Evolutionary conservation across 2,329 filamentous ascomycete species (phyloP).

Genomic region (Pseudocercospora ulei): DNA sequence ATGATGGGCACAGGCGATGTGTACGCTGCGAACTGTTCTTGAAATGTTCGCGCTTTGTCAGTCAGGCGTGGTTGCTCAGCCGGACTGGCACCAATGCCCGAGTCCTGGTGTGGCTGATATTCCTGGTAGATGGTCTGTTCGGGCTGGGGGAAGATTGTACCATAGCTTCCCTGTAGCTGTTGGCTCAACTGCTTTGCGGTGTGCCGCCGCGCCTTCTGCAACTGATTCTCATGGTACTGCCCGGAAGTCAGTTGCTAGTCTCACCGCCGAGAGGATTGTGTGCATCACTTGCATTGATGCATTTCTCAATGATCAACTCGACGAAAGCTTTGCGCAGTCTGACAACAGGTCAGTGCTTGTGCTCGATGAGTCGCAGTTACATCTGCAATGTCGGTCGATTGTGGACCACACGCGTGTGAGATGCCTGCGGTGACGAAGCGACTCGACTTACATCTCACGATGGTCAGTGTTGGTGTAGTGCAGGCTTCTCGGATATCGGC

Average conservation of each 20-base stretch:
- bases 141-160: background rate
- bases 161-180: slow-evolving; percentile 8
- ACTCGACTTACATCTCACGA: slow-evolving; percentile 14
- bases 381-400: background rate
- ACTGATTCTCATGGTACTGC: slow-evolving; percentile 18
- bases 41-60: slow-evolving; percentile 11
- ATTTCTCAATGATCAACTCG: slow-evolving; percentile 19
- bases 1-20: slow-evolving; percentile 12
- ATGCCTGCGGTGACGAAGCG: background rate
- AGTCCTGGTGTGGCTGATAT: slow-evolving; percentile 3
- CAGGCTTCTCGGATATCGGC: slow-evolving; percentile 13
- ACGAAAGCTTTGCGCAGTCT: slow-evolving; percentile 16
- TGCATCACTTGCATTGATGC: slow-evolving; percentile 7
- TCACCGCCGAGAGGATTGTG: no score
- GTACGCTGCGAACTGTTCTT: slow-evolving; percentile 15
- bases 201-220: slow-evolving; percentile 16
- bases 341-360: slow-evolving; percentile 9
- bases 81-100: slow-evolving; percentile 3
- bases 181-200: slow-evolving; percentile 11
- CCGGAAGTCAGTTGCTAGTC: background rate
- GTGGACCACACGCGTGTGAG: background rate
- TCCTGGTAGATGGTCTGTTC: slow-evolving; percentile 1
- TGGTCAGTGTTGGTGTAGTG: slow-evolving; percentile 12
- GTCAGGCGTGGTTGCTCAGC: slow-evolving; percentile 3
- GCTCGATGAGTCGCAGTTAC: no score